phyloP scores from a whole-genome alignment of 768 basidiomycete species.

The Boletus subcaerulescens region DNA sequence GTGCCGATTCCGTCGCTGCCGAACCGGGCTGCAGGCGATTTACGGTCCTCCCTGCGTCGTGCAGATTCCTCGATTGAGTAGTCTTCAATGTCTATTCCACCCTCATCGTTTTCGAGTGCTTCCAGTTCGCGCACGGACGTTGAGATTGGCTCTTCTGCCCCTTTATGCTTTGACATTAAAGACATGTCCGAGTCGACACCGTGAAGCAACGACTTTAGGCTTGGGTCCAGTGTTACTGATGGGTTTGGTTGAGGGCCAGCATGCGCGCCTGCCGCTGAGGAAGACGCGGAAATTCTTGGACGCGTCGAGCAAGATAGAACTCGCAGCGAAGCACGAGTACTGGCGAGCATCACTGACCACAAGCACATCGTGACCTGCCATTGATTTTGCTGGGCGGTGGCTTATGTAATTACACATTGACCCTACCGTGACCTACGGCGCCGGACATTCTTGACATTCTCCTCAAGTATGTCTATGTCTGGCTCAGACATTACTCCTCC shows the following conservation, averaged over 20 bases:
- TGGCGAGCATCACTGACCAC: constrained; percentile 19
- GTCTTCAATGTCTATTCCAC: constrained; percentile 34
- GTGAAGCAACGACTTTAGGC: constrained; percentile 55
- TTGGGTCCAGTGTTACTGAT: constrained; percentile 63
- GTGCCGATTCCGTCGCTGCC: constrained; percentile 73
- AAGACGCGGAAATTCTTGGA: constrained; percentile 23
- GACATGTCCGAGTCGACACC: constrained; percentile 61
- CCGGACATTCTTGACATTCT: not conserved
- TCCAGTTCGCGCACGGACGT: constrained; percentile 53
- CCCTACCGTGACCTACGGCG: not conserved
- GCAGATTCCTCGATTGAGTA: constrained; percentile 24
- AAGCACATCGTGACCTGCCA: too few species aligned
- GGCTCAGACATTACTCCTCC: constrained; percentile 8
- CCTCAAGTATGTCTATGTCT: constrained; percentile 18
- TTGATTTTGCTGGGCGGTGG: not conserved
- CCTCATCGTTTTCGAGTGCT: constrained; percentile 38
- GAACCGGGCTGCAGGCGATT: constrained; percentile 80
- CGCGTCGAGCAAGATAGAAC: constrained; percentile 23
- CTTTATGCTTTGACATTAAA: constrained; percentile 37
- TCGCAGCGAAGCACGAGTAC: constrained; percentile 25
- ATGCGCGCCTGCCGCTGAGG: constrained; percentile 30
- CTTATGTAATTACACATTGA: constrained; percentile 21
- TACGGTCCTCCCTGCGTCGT: constrained; percentile 40
- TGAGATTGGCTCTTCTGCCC: constrained; percentile 22
- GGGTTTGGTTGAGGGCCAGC: constrained; percentile 50